Percentiles rank a stretch among this genome's conserved stretches.
phyloP scores from a whole-genome alignment of 2,329 filamentous ascomycete species.

The Calcarisporium arbuscula region DNA sequence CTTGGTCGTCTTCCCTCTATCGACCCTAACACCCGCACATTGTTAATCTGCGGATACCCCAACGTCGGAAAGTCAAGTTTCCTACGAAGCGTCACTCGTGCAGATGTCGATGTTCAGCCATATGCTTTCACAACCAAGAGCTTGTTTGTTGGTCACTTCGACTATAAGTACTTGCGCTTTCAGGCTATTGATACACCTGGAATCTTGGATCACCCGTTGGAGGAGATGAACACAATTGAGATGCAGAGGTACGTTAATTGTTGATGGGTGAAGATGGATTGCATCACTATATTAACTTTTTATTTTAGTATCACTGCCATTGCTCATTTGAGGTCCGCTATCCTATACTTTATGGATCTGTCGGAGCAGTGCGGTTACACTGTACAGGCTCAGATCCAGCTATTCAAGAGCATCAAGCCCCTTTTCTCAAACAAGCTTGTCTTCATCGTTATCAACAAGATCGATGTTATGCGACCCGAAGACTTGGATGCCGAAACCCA shows the following conservation, averaged over 20 bases:
- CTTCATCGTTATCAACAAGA: conserved; percentile 97
- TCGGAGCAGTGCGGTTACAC: conserved; percentile 96
- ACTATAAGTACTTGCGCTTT: conserved; percentile 66
- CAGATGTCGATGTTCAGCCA: conserved; percentile 94
- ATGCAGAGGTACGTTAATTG: conserved; percentile 62
- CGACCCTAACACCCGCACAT: conserved; percentile 92
- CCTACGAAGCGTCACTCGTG: conserved; percentile 82
- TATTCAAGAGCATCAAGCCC: conserved; percentile 95
- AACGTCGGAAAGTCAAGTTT: conserved; percentile 98
- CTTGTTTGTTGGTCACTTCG: conserved; percentile 94
- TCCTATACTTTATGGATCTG: conserved; percentile 97
- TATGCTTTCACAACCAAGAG: conserved; percentile 99
- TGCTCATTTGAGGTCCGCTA: conserved; percentile 89
- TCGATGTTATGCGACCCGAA: conserved; percentile 82
- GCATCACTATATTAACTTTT: conserved; percentile 8
- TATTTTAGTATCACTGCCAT: conserved; percentile 78
- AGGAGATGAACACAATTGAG: conserved; percentile 99
- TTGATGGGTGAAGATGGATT: too few relatives aligned
- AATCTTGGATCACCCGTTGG: conserved; percentile 92
- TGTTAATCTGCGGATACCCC: conserved; percentile 95
- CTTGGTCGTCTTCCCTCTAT: conserved; percentile 96
- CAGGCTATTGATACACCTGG: conserved; percentile 95
- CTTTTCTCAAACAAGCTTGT: conserved; percentile 97
- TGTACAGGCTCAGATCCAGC: conserved; percentile 82
- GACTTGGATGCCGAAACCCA: conserved; percentile 77